Evolutionary conservation across 2,329 filamentous ascomycete genomes (phyloP), one percentile per base, ranked within the genome.

Genomic region (Trichoderma brevicompactum): DNA sequence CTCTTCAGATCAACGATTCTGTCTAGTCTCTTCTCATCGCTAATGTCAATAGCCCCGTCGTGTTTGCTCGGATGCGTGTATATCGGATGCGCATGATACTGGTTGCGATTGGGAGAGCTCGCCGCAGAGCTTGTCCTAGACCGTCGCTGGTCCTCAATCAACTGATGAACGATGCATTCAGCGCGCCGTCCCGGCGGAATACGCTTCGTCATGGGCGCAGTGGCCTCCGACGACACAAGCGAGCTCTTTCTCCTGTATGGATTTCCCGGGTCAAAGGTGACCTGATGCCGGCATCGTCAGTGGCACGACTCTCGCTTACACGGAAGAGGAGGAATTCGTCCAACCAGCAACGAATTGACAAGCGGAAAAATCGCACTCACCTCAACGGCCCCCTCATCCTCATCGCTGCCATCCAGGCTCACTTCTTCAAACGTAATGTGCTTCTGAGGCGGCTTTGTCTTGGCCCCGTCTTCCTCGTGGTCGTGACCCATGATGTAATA

Each of bases 191-290:
- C 74, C 71, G 58, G 68, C 6, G 49, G 67, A 34, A 66, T 69
- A 61, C 41, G 68, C 41, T 64, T 67, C 54, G 67, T 70, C 41
- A 78, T 69, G 5, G 80, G 79, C 7, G 72, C 68, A 15, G 76
- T 70, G 2, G 78, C 72, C 36, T 89, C 85, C 55, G 79, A 78
- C 5, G 81, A 74, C 12, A 89, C 84, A 55, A 90, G 80, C 12
- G 87, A 90, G 71, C 86, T 89, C 77, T 90, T 90, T 66, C 88
- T 83, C 23, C 88, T 84, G 70, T 89, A 87, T 0, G 82, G 81
- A 69, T 85, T 88, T 44, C 81, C 76, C 1, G 84, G 77, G 67
- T 90, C 87, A 71, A 90, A 89, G 23, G 86, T 82, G 56, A 90
- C 87, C 85, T 87, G 32, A 23, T 32, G 5, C 36, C 38, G 19